A percentile compares a stretch with the other conserved stretches of the same genome.
Conservation (phyloP, 257 asterid genomes). For the Eustoma russellianum region DNA sequence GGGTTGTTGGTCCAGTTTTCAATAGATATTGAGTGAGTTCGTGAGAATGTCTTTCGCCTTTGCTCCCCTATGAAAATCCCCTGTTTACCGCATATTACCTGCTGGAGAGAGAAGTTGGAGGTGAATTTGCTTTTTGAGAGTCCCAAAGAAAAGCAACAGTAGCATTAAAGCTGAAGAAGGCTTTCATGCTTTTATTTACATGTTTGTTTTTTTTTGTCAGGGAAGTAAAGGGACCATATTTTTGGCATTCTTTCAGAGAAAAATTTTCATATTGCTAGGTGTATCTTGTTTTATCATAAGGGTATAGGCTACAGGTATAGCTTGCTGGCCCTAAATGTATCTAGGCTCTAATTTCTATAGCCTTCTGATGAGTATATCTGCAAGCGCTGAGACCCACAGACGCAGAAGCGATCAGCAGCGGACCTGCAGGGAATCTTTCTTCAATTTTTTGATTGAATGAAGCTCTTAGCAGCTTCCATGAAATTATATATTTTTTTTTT, state of each 20-base stretch:
- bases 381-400: slow-evolving; percentile 28
- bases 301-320: neutral
- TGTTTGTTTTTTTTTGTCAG: slow-evolving; percentile 40
- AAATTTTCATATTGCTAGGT: slow-evolving; percentile 31
- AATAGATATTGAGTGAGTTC: too few species aligned
- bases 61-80: too few species aligned
- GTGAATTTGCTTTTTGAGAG: slow-evolving; percentile 57
- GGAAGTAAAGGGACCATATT: slow-evolving; percentile 50
- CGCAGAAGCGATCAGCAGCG: slow-evolving; percentile 10
- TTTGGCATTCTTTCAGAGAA: slow-evolving; percentile 33
- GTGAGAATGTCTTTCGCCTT: too few species aligned
- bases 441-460: slow-evolving; percentile 27
- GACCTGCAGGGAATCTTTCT: slow-evolving; percentile 41
- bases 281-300: slow-evolving; percentile 25
- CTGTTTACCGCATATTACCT: slow-evolving; percentile 16
- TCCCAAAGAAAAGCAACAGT: slow-evolving; percentile 60
- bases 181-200: slow-evolving; percentile 14
- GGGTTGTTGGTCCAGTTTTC: too few species aligned
- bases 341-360: slow-evolving; percentile 43
- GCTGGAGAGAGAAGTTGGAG: slow-evolving; percentile 27
- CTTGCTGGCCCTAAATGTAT: slow-evolving; percentile 34
- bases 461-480: slow-evolving; percentile 20
- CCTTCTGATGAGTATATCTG: slow-evolving; percentile 46
- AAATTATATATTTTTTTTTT: too few species aligned
- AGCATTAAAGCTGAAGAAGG: slow-evolving; percentile 50